A percentile compares a stretch with the other conserved stretches of the same genome.
phyloP scores from a whole-genome alignment of 768 basidiomycete genomes.

The Cantharellus anzutake region DNA sequence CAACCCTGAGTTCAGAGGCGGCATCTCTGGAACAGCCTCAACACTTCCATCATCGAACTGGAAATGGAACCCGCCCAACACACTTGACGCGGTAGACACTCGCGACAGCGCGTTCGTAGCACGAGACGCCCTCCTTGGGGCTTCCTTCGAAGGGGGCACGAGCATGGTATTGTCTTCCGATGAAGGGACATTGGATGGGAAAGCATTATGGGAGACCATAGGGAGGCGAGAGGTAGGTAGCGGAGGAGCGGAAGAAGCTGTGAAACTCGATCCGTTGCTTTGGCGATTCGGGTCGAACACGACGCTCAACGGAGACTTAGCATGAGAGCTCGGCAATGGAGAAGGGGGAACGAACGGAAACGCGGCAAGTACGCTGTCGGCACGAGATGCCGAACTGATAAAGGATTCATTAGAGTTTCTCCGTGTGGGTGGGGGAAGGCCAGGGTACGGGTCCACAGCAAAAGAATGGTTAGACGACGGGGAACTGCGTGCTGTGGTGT shows the following conservation, averaged over 20 bases:
- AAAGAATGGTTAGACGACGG: background rate
- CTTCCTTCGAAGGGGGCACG: constrained; percentile 2
- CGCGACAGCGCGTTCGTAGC: background rate
- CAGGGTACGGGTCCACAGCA: background rate
- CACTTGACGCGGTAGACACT: constrained; percentile 5
- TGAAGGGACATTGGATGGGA: background rate
- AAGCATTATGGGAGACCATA: background rate
- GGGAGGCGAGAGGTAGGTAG: background rate
- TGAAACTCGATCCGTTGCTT: background rate
- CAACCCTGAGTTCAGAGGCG: background rate
- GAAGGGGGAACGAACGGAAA: constrained; percentile 85
- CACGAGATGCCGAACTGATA: constrained; percentile 1
- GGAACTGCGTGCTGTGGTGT: background rate
- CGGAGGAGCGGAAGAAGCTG: background rate
- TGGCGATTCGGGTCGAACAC: constrained; percentile 7
- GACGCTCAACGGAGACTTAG: constrained; percentile 2
- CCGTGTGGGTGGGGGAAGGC: background rate
- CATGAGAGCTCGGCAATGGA: constrained; percentile 67
- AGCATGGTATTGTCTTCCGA: background rate
- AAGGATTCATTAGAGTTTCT: constrained; percentile 3
- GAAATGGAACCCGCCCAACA: constrained; percentile 8
- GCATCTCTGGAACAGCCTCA: background rate
- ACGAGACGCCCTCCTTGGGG: constrained; percentile 2
- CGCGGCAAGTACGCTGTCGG: constrained; percentile 7
- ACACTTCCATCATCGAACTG: constrained; percentile 4